Evolutionary conservation across 2,329 filamentous ascomycete species (phyloP).

Genomic region (Monilinia vaccinii-corymbosi): DNA sequence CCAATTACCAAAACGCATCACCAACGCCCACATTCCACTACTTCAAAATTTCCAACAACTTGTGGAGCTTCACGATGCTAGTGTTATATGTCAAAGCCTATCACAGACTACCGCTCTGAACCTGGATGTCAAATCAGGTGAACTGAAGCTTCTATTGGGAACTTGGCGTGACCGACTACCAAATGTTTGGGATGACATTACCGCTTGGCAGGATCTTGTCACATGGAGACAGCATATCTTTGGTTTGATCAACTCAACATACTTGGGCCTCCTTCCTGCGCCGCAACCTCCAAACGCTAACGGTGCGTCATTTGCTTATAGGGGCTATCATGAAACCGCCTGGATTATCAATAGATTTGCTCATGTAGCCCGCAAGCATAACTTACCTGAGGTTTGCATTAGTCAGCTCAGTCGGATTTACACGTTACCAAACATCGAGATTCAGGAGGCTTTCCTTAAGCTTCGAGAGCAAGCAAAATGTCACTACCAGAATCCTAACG

Average conservation of each 20-base stretch:
- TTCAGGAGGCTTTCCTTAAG: constrained; percentile 97
- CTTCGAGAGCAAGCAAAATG: constrained; percentile 97
- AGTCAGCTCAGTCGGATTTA: constrained; percentile 96
- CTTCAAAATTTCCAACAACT: constrained; percentile 97
- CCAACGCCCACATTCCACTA: constrained; percentile 88
- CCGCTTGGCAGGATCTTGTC: constrained; percentile 98
- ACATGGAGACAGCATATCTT: constrained; percentile 99
- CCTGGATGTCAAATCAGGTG: constrained; percentile 86
- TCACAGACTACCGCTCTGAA: constrained; percentile 76
- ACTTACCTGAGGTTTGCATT: constrained; percentile 93
- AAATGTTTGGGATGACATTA: constrained; percentile 99
- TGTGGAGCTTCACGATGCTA: constrained; percentile 94
- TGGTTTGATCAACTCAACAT: constrained; percentile 89
- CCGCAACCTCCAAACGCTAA: constrained; percentile 72
- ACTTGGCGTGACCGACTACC: constrained; percentile 94
- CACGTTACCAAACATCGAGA: constrained; percentile 97
- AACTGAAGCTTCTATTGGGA: constrained; percentile 85
- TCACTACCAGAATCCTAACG: constrained; percentile 91
- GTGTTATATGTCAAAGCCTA: constrained; percentile 88
- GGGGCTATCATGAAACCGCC: constrained; percentile 95
- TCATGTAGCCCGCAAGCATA: constrained; percentile 94
- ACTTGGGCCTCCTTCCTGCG: constrained; percentile 68
- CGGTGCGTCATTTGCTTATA: constrained; percentile 89
- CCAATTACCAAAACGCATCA: constrained; percentile 87
- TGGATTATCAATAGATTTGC: constrained; percentile 99